Evolutionary conservation across 257 asterid genomes (phyloP).

Genomic region (Solanum infundibuliforme): DNA sequence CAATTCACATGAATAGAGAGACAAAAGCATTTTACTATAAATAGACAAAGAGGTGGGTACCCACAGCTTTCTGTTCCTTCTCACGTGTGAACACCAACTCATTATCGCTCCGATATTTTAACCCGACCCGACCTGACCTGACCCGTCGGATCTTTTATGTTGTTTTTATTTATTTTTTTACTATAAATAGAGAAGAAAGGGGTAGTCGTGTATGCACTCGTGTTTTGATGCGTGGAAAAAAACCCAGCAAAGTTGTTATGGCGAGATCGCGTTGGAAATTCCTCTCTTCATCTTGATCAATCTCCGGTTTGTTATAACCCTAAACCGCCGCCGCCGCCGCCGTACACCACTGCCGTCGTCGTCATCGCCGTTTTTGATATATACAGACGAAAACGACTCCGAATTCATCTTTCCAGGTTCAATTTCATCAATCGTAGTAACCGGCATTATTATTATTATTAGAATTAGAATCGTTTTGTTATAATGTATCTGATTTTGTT

Average conservation of each 20-base stretch:
- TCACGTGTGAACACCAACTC: neutral
- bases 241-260: slow-evolving; percentile 31
- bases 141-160: no score
- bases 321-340: neutral
- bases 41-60: neutral
- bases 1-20: neutral
- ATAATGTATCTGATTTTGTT: neutral
- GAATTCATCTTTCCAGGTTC: neutral
- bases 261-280: slow-evolving; percentile 43
- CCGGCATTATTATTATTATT: neutral
- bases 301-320: slow-evolving; percentile 3
- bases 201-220: slow-evolving; percentile 39
- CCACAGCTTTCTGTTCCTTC: neutral
- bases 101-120: neutral
- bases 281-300: neutral
- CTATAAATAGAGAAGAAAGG: neutral
- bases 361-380: neutral
- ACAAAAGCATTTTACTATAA: neutral
- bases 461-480: neutral
- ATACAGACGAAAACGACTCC: neutral
- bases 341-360: neutral
- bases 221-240: slow-evolving; percentile 55
- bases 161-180: neutral
- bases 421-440: neutral
- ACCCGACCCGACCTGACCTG: neutral